Percentiles rank a stretch among this genome's conserved stretches.
Conservation (phyloP, 331 rosid genomes). For the Arachis monticola region DNA sequence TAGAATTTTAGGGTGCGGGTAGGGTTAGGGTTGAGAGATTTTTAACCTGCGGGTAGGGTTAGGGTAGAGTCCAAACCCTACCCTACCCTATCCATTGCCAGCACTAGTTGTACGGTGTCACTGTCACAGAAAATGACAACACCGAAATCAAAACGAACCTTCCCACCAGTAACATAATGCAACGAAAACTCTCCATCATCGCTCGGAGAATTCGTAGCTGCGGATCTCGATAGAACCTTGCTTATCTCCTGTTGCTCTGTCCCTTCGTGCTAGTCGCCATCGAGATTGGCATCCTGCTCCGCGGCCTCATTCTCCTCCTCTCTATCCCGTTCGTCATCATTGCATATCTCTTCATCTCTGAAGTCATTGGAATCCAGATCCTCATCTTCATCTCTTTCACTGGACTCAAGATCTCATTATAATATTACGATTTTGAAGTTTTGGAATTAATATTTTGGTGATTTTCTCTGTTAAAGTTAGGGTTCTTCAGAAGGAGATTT, state of each 20-base stretch:
- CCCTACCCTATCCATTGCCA: too few relatives aligned
- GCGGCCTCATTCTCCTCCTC: constrained; percentile 83
- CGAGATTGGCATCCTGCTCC: constrained; percentile 92
- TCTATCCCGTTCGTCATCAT: constrained; percentile 73
- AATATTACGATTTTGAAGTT: too few relatives aligned
- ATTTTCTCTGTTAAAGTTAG: too few relatives aligned
- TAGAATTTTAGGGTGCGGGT: too few relatives aligned
- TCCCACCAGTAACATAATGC: constrained; percentile 63
- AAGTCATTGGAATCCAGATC: constrained; percentile 88
- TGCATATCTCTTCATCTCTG: constrained; percentile 81
- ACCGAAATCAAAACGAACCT: constrained; percentile 47
- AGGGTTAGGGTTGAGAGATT: too few relatives aligned
- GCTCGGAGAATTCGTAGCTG: constrained; percentile 68
- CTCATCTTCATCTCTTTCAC: constrained; percentile 91
- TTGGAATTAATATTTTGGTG: too few relatives aligned
- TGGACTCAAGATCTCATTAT: constrained; percentile 62
- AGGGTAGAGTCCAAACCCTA: too few relatives aligned
- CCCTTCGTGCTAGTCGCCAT: constrained; percentile 95
- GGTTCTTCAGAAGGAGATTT: too few relatives aligned
- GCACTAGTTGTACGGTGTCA: too few relatives aligned
- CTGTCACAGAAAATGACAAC: constrained; percentile 47
- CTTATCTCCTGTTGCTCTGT: constrained; percentile 83
- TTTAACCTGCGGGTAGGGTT: too few relatives aligned
- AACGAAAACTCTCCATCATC: constrained; percentile 35
- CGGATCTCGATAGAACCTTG: constrained; percentile 93